Conservation (phyloP, 2,329 filamentous ascomycete genomes). For the Conoideocrella luteorostrata region DNA sequence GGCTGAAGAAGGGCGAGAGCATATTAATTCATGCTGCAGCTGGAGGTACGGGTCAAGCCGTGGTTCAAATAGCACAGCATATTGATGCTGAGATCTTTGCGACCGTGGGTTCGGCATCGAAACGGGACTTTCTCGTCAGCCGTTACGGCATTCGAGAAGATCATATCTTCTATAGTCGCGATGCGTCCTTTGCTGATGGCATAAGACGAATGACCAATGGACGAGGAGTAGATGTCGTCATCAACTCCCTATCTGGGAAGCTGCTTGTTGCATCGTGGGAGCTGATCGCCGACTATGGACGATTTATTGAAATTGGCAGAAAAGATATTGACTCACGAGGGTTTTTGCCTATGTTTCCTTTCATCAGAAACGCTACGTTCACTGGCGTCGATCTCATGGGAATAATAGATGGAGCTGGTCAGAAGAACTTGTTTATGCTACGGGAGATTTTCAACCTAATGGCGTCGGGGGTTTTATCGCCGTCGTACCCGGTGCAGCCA, state of each 20-base stretch:
- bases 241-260: slow-evolving; percentile 1
- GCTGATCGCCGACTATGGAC: too few relatives aligned
- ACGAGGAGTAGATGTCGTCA: slow-evolving; percentile 11
- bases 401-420: too few relatives aligned
- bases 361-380: too few relatives aligned
- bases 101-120: slow-evolving; percentile 21
- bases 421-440: too few relatives aligned
- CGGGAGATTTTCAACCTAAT: too few relatives aligned
- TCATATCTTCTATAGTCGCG: slow-evolving; percentile 10
- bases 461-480: too few relatives aligned
- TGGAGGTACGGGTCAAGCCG: slow-evolving; percentile 11
- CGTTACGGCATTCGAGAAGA: slow-evolving; percentile 16
- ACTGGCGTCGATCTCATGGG: too few relatives aligned
- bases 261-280: too few relatives aligned
- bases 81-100: slow-evolving; percentile 16
- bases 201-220: not conserved
- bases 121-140: slow-evolving; percentile 15
- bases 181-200: not conserved
- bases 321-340: too few relatives aligned
- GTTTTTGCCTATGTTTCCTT: too few relatives aligned
- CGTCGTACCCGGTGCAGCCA: too few relatives aligned
- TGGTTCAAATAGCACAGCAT: slow-evolving; percentile 5
- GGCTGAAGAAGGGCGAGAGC: slow-evolving; percentile 24
- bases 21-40: slow-evolving; percentile 24
- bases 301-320: too few relatives aligned